These are phyloP conservation scores for Claviceps fusiformis DNA, from an alignment of 2,329 filamentous ascomycete genomes.

Conservation along the genomic window DNA sequence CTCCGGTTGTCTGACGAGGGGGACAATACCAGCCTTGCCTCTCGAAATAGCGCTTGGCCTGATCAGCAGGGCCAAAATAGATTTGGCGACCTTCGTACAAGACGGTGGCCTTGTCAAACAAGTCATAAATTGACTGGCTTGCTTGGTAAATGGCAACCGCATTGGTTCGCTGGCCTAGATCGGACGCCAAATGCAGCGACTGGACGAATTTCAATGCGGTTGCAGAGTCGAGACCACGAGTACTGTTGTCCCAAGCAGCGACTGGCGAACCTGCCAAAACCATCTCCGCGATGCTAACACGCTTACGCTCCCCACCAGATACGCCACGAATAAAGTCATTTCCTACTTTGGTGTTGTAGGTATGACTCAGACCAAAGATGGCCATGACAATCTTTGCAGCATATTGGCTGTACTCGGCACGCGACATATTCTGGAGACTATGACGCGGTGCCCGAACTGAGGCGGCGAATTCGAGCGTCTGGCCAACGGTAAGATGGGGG, in stretches of 20 bases:
- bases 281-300: constrained; percentile 72
- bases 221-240: constrained; percentile 57
- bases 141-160: constrained; percentile 62
- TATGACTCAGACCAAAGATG: constrained; percentile 59
- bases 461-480: constrained; percentile 62
- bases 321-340: constrained; percentile 62
- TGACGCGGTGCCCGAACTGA: constrained; percentile 54
- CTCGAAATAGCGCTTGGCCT: constrained; percentile 53
- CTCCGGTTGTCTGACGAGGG: constrained; percentile 50
- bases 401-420: constrained; percentile 44
- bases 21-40: constrained; percentile 56
- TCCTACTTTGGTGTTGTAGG: constrained; percentile 59
- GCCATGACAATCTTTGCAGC: constrained; percentile 57
- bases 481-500: constrained; percentile 60
- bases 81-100: constrained; percentile 68
- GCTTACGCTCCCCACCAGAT: constrained; percentile 59
- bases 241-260: constrained; percentile 58
- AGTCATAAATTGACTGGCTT: constrained; percentile 53
- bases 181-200: constrained; percentile 49
- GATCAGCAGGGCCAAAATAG: constrained; percentile 51
- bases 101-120: constrained; percentile 63
- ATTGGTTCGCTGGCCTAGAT: constrained; percentile 48
- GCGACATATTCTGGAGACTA: constrained; percentile 47
- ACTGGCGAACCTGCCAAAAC: constrained; percentile 48
- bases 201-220: constrained; percentile 63